Evolutionary conservation across 176 grass and related monocot genomes (phyloP).

Genomic region (Aegilops longissima): DNA sequence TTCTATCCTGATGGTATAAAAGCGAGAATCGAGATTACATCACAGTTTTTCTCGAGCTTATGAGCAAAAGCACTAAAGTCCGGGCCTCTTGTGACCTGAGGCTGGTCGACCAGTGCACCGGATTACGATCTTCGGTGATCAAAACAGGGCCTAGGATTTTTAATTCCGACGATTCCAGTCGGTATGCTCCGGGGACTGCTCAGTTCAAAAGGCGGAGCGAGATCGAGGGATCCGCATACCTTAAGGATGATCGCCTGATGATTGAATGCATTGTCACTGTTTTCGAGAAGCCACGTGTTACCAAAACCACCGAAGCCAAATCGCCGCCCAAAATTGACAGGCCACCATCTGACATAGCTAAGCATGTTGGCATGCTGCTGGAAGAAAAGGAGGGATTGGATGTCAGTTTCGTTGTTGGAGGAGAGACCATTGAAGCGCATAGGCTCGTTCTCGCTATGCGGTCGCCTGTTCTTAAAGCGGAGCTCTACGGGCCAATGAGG

Average conservation of each 20-base stretch:
- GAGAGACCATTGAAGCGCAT: background rate
- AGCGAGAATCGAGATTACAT: background rate
- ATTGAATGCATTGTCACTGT: background rate
- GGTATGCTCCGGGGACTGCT: background rate
- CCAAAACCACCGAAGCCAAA: background rate
- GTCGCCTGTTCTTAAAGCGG: background rate
- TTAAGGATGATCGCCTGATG: background rate
- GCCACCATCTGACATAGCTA: background rate
- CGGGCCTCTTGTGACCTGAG: background rate
- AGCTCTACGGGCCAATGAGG: background rate
- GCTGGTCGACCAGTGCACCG: background rate
- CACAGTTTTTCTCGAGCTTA: background rate
- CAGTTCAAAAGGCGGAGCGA: background rate
- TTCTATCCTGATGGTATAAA: too few relatives aligned
- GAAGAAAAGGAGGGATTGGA: background rate
- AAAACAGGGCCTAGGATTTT: background rate
- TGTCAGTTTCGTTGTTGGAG: background rate
- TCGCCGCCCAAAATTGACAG: background rate
- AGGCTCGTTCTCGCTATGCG: background rate
- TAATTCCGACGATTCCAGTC: background rate
- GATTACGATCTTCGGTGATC: background rate
- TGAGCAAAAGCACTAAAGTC: background rate
- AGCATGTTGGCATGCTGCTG: background rate
- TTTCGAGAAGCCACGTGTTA: background rate
- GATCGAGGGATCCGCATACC: background rate